Percentiles rank a stretch among this genome's conserved stretches.
These are phyloP conservation scores for Clavulina sp. DNA, from an alignment of 768 basidiomycete genomes.

Conservation along the genomic window DNA sequence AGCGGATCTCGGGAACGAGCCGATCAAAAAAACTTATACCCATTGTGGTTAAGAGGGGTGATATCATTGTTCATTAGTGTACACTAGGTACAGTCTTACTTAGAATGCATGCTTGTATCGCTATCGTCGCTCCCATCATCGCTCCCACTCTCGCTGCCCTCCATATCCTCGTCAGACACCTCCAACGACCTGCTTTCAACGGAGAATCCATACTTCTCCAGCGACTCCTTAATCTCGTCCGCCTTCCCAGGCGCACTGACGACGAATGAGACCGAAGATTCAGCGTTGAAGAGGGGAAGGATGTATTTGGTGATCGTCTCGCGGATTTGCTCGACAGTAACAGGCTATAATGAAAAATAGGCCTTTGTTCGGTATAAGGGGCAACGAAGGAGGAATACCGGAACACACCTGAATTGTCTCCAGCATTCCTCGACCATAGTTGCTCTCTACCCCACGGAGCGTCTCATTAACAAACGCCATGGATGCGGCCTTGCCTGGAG, in stretches of 20 bases:
- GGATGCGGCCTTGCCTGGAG: conserved; percentile 66
- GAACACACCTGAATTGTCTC: conserved; percentile 38
- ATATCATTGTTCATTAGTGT: too few relatives aligned
- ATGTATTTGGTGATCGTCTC: conserved; percentile 52
- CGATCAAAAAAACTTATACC: too few relatives aligned
- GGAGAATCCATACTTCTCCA: conserved; percentile 53
- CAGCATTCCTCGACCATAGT: conserved; percentile 58
- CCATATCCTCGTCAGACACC: conserved; percentile 20
- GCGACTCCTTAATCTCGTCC: conserved; percentile 45
- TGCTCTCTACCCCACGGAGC: conserved; percentile 64
- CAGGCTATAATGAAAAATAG: conserved; percentile 23
- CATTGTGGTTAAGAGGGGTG: too few relatives aligned
- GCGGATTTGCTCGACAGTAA: conserved; percentile 66
- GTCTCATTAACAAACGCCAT: conserved; percentile 82
- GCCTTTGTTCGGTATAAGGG: not conserved
- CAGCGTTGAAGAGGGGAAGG: conserved; percentile 66
- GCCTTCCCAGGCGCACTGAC: conserved; percentile 72
- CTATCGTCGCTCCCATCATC: conserved; percentile 5
- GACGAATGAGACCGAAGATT: conserved; percentile 59
- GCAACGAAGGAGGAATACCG: not conserved
- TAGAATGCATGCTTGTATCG: not conserved
- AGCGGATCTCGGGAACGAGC: not conserved
- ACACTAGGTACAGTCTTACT: not conserved
- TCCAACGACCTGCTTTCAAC: conserved; percentile 58
- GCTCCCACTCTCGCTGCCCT: conserved; percentile 15